A percentile compares a stretch with the other conserved stretches of the same genome.
These are phyloP conservation scores for Calonectria hongkongensis DNA, from an alignment of 2,329 filamentous ascomycete genomes.

Conservation along the genomic window DNA sequence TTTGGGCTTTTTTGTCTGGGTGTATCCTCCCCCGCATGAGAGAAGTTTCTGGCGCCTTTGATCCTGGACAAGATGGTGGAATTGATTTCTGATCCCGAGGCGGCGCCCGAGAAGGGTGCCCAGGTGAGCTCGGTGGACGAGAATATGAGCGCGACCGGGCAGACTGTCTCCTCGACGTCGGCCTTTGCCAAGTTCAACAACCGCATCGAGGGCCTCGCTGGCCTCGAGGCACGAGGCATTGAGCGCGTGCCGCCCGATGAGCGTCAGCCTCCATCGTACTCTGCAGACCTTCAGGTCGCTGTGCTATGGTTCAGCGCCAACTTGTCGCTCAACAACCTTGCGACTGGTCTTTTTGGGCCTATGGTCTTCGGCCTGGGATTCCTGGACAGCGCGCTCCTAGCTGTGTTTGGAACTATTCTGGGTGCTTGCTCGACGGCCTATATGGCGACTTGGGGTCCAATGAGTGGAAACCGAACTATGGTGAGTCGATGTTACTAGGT, in stretches of 20 bases:
- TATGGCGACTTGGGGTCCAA: conserved; percentile 85
- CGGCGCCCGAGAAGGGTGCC: conserved; percentile 45
- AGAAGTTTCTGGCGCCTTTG: too few species aligned
- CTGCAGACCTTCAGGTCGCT: conserved; percentile 62
- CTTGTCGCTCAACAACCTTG: conserved; percentile 68
- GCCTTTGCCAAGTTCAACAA: conserved; percentile 43
- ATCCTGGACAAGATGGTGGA: conserved; percentile 33
- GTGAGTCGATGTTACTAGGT: conserved; percentile 54
- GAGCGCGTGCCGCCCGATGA: conserved; percentile 61
- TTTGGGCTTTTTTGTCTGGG: neutral
- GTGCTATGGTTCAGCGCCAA: conserved; percentile 68
- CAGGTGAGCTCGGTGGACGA: conserved; percentile 34
- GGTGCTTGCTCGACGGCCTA: conserved; percentile 84
- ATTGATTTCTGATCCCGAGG: conserved; percentile 40
- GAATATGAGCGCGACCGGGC: conserved; percentile 22
- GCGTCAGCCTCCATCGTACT: conserved; percentile 57
- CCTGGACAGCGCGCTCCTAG: conserved; percentile 81
- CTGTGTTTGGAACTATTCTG: conserved; percentile 85
- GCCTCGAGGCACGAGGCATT: conserved; percentile 64
- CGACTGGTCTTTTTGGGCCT: conserved; percentile 82
- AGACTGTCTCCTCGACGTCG: conserved; percentile 22
- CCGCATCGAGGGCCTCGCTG: conserved; percentile 55
- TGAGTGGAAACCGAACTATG: conserved; percentile 86
- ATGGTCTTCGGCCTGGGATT: conserved; percentile 83
- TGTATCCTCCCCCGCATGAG: too few species aligned